phyloP scores from a whole-genome alignment of 495 filamentous ascomycete genomes.

The Letharia lupina region DNA sequence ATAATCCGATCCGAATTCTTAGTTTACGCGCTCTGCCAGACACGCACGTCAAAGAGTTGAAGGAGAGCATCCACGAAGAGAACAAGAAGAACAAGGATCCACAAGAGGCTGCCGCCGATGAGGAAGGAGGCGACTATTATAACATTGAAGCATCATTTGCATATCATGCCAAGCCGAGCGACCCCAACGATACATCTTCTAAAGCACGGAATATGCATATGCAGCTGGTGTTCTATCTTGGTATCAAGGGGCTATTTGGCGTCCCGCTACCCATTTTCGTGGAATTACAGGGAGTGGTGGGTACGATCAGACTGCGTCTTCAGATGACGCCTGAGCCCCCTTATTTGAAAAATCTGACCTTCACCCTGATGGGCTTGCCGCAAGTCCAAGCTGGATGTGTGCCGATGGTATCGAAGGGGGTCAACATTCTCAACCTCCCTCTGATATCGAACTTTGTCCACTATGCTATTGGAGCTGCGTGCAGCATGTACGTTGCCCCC shows the following conservation, averaged over 20 bases:
- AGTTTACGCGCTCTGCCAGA: constrained; percentile 84
- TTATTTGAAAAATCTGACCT: constrained; percentile 83
- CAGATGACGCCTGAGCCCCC: constrained; percentile 83
- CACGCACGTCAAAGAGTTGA: constrained; percentile 66
- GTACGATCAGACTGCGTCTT: constrained; percentile 72
- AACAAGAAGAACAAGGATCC: constrained; percentile 76
- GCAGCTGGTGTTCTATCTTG: constrained; percentile 89
- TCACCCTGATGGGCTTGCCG: constrained; percentile 86
- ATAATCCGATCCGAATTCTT: constrained; percentile 81
- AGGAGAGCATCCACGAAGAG: constrained; percentile 65
- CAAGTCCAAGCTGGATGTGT: constrained; percentile 86
- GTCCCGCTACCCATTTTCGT: constrained; percentile 85
- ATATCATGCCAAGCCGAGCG: constrained; percentile 78
- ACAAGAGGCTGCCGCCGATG: constrained; percentile 78
- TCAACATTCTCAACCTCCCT: constrained; percentile 87
- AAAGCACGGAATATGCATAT: constrained; percentile 95
- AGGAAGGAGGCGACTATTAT: constrained; percentile 89
- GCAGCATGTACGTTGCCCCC: constrained; percentile 89
- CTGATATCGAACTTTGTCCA: constrained; percentile 95
- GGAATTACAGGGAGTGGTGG: constrained; percentile 76
- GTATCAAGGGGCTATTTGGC: constrained; percentile 70
- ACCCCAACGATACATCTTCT: constrained; percentile 51
- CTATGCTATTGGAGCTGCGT: constrained; percentile 81
- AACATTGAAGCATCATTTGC: constrained; percentile 91
- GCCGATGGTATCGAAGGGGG: constrained; percentile 77